These are phyloP conservation scores for Neofusicoccum sp. DNA, from an alignment of 2,329 filamentous ascomycete genomes.

Conservation along the genomic window DNA sequence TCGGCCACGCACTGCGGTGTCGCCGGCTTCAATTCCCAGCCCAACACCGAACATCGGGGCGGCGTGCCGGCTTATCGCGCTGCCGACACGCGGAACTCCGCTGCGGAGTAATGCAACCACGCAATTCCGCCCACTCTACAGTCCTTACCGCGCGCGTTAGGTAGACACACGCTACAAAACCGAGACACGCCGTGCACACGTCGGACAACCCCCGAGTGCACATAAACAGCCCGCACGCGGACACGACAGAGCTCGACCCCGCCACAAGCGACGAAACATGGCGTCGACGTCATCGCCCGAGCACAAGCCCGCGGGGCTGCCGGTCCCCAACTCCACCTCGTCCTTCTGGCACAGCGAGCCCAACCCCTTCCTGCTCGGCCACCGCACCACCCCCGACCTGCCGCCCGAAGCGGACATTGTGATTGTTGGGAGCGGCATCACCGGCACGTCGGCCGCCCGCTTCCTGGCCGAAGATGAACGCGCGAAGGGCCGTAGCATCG, in stretches of 20 bases:
- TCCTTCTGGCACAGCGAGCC: slow-evolving; percentile 76
- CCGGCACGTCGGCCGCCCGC: slow-evolving; percentile 68
- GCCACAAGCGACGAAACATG: not conserved
- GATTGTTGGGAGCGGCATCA: slow-evolving; percentile 73
- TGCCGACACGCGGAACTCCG: not conserved
- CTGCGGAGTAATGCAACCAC: slow-evolving; percentile 11
- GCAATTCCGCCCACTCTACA: slow-evolving; percentile 1
- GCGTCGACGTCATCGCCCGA: slow-evolving; percentile 6
- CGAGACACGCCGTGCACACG: not conserved
- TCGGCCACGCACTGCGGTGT: not conserved
- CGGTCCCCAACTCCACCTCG: slow-evolving; percentile 57
- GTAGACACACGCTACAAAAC: not conserved
- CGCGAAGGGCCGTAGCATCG: slow-evolving; percentile 51
- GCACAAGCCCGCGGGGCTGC: slow-evolving; percentile 46
- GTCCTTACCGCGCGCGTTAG: not conserved
- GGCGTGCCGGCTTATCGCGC: not conserved
- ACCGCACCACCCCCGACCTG: slow-evolving; percentile 63
- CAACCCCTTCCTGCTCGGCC: slow-evolving; percentile 62
- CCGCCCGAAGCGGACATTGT: slow-evolving; percentile 64
- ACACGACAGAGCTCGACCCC: not conserved
- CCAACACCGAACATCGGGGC: slow-evolving; percentile 5
- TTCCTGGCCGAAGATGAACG: slow-evolving; percentile 53
- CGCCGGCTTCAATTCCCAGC: not conserved
- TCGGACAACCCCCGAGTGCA: not conserved
- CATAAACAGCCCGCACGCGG: not conserved